Percentiles rank a stretch among this genome's conserved stretches.
These are phyloP conservation scores for Monosiga brevicollis DNA, from an alignment of 78 protist genomes.

Conservation along the genomic window DNA sequence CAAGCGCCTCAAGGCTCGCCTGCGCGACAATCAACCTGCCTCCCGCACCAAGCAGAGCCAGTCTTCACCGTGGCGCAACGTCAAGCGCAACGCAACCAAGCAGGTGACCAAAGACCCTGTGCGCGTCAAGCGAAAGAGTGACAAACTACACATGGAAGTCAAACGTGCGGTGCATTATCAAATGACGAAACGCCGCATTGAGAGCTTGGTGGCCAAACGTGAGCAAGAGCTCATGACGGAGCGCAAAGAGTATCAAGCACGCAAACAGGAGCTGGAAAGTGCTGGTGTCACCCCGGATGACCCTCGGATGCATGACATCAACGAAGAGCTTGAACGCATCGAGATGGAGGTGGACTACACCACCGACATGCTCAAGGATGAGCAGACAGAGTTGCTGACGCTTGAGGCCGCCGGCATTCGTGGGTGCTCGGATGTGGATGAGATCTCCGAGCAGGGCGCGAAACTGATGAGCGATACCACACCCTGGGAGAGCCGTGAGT, in stretches of 20 bases:
- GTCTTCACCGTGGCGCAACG: not conserved
- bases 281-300: not conserved
- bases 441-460: not conserved
- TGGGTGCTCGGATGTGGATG: not conserved
- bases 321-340: not conserved
- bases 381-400: not conserved
- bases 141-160: not conserved
- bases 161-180: not conserved
- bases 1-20: not conserved
- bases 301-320: not conserved
- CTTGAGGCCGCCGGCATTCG: not conserved
- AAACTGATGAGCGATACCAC: not conserved
- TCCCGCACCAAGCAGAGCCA: not conserved
- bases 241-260: not conserved
- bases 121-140: not conserved
- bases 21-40: not conserved
- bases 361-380: not conserved
- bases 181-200: not conserved
- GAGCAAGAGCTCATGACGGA: not conserved
- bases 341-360: not conserved
- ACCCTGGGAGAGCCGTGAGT: not conserved
- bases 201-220: not conserved
- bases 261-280: not conserved
- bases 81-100: not conserved
- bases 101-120: not conserved